These are phyloP conservation scores for Pyrenochaeta sp. DNA, from an alignment of 2,329 filamentous ascomycete genomes.

Conservation along the genomic window DNA sequence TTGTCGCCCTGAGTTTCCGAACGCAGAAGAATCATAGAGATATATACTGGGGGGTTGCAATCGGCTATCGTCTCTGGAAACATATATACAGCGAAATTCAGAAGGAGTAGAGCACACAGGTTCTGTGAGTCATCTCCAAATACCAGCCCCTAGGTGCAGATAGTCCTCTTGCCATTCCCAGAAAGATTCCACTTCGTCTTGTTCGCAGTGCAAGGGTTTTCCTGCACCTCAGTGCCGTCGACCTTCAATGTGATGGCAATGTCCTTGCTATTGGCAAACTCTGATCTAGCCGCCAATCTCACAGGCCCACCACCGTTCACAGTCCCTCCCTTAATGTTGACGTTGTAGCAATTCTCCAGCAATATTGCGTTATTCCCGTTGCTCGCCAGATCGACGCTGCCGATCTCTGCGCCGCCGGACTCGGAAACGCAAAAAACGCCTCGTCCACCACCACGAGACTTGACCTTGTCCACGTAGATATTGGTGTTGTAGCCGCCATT, in stretches of 20 bases:
- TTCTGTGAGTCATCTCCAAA: slow-evolving; percentile 7
- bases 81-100: too few species aligned
- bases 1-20: too few species aligned
- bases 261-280: slow-evolving; percentile 63
- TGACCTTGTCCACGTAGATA: slow-evolving; percentile 61
- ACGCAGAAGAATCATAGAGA: too few species aligned
- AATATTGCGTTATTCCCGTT: slow-evolving; percentile 66
- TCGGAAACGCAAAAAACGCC: slow-evolving; percentile 66
- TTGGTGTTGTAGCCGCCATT: slow-evolving; percentile 62
- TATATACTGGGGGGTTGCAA: too few species aligned
- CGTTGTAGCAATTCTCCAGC: slow-evolving; percentile 67
- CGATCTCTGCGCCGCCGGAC: slow-evolving; percentile 62
- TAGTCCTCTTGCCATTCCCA: slow-evolving; percentile 50
- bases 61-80: too few species aligned
- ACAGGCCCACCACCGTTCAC: slow-evolving; percentile 65
- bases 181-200: slow-evolving; percentile 57
- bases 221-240: slow-evolving; percentile 59
- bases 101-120: background rate
- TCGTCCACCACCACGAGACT: slow-evolving; percentile 64
- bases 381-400: slow-evolving; percentile 57
- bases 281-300: slow-evolving; percentile 59
- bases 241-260: slow-evolving; percentile 60
- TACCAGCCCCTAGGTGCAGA: slow-evolving; percentile 20
- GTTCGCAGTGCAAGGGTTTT: slow-evolving; percentile 64
- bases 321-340: slow-evolving; percentile 59